Percentiles rank a stretch among this genome's conserved stretches.
These are phyloP conservation scores for Ceratocystis papillata DNA, from an alignment of 2,329 filamentous ascomycete genomes.

Conservation along the genomic window DNA sequence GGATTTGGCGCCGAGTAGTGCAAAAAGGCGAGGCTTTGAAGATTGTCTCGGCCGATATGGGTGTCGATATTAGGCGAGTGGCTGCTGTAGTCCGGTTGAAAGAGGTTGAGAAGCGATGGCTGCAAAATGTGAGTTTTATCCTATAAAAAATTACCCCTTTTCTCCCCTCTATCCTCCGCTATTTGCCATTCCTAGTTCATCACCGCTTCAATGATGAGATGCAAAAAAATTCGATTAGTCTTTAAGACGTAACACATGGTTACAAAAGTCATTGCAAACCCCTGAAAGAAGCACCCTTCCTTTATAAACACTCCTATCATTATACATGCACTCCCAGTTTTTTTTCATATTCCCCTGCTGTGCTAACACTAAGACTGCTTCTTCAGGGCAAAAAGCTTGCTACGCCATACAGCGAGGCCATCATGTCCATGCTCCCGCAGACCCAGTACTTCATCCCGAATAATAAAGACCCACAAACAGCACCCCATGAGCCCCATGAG, in stretches of 20 bases:
- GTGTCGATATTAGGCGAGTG: conserved; percentile 72
- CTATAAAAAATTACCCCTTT: neutral
- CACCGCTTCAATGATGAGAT: conserved; percentile 41
- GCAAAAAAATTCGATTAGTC: conserved; percentile 93
- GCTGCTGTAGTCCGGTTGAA: conserved; percentile 78
- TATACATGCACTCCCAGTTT: too few species aligned
- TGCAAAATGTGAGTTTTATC: conserved; percentile 53
- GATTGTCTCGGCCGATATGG: conserved; percentile 63
- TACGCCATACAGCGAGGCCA: conserved; percentile 61
- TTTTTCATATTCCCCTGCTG: conserved; percentile 2
- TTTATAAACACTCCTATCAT: too few species aligned
- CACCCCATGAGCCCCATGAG: conserved; percentile 38
- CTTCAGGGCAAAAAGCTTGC: conserved; percentile 65
- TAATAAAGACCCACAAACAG: neutral
- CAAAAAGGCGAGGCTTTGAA: conserved; percentile 58
- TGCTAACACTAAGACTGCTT: conserved; percentile 26
- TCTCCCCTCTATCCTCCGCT: conserved; percentile 7
- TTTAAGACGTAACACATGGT: conserved; percentile 92
- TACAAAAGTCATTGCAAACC: conserved; percentile 67
- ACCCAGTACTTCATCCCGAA: conserved; percentile 39
- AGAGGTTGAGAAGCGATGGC: conserved; percentile 72
- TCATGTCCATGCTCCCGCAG: conserved; percentile 69
- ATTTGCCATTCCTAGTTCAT: too few species aligned
- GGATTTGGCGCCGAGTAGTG: conserved; percentile 61
- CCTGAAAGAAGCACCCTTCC: conserved; percentile 43